Evolutionary conservation across 176 grass and related monocot species (phyloP), one percentile per base, ranked within the genome.

Genomic region (Metroxylon sagu): DNA sequence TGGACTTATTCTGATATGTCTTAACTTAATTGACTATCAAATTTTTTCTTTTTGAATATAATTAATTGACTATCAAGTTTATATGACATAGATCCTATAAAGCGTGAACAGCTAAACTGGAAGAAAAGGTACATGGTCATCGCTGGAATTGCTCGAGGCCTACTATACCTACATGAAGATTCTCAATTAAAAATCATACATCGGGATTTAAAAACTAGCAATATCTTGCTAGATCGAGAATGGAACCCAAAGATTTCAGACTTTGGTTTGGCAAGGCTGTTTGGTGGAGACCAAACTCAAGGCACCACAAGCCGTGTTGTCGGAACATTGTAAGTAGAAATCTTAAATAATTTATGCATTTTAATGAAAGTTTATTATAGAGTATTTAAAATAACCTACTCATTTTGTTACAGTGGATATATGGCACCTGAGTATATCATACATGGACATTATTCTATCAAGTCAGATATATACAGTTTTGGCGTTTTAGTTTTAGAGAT

Each of bases 131-230:
- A 62, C 30, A 62, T 2, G 50, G 52, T 80, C 59, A 52, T 80
- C 19, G 29, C 66, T 17, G 70, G 70, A 25, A 43, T 80, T 25
- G 25, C 70, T 4, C 31, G 64, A 52, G 77, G 77, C 16, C 16
- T 80, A 14, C 70, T 60, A 16, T 80, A 80, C 54, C 51, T 80
- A 19, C 77, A 74, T 29, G 77, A 80, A 35, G 77, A 80, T 26
- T 80, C 70, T 48, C 77, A 43, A 6, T 7, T 68, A n/a, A 74
- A 80, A 65, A 62, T 68, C 56, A 25, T 75, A 57, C 62, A 75
- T 14, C 18, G 52, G 29, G 71, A 74, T 35, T 49, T 74, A 5
- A 74, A 64, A 39, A 51, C 60, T 26, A 64, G 60, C 51, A 64
- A 64, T 2, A 27, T 74, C 14, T 50, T 74, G 0, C 16, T 74